A percentile compares a stretch with the other conserved stretches of the same genome.
Evolutionary conservation across 306 rosid species (phyloP).

Genomic region (Alnus glutinosa): DNA sequence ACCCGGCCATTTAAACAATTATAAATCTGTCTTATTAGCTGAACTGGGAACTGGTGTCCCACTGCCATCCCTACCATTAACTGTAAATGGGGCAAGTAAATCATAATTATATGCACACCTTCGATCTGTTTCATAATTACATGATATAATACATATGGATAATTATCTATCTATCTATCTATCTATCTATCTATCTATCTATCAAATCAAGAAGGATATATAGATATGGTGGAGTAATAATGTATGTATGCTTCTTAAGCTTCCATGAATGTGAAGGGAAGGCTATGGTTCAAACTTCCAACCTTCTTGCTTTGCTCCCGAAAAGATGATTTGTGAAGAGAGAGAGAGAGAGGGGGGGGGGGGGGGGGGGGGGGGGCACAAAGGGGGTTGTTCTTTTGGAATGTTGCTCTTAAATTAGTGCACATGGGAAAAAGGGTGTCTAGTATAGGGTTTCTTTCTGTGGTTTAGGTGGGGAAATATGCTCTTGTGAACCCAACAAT

Average conservation of each 20-base stretch:
- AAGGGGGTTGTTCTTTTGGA: constrained; percentile 88
- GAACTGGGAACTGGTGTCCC: no score
- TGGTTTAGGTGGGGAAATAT: constrained; percentile 86
- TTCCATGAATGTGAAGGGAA: constrained; percentile 2
- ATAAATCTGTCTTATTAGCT: no score
- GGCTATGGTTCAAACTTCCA: no score
- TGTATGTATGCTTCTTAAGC: background rate
- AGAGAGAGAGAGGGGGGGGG: constrained; percentile 29
- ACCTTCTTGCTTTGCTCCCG: constrained; percentile 37
- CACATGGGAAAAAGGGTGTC: constrained; percentile 99
- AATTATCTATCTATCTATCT: no score
- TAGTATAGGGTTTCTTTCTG: constrained; percentile 62
- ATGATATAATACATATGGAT: background rate
- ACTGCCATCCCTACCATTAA: no score
- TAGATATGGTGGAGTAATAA: background rate
- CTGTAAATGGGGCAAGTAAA: no score
- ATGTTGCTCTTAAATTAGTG: constrained; percentile 85
- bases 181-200: no score
- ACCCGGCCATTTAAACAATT: no score
- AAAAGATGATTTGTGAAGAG: constrained; percentile 45
- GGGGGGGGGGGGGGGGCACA: constrained; percentile 44
- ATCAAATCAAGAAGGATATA: no score
- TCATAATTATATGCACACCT: no score
- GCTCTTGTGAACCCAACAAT: constrained; percentile 86
- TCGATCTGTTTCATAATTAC: background rate